These are phyloP conservation scores for Candida chilensis DNA, from an alignment of 805 yeast species.

Conservation along the genomic window DNA sequence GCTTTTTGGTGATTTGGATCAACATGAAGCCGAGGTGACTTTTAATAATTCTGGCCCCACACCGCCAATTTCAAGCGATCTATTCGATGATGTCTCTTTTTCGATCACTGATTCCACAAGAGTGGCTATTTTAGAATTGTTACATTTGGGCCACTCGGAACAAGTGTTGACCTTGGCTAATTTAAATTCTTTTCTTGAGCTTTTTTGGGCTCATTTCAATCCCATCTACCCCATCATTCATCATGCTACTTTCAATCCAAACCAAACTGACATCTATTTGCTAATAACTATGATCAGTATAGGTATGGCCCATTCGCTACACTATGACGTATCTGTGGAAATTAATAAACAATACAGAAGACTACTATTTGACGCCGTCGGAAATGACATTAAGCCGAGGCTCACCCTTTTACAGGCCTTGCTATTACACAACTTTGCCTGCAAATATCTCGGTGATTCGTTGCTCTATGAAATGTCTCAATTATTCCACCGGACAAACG, in stretches of 20 bases:
- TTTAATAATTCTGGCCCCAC: slow-evolving; percentile 1
- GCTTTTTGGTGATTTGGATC: slow-evolving; percentile 9
- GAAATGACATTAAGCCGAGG: slow-evolving; percentile 2
- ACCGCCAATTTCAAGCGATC: slow-evolving; percentile 1
- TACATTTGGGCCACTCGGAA: not conserved
- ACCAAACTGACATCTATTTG: slow-evolving; percentile 4
- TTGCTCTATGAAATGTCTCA: slow-evolving; percentile 7
- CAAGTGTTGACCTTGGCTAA: slow-evolving; percentile 2
- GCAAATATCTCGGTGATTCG: slow-evolving; percentile 11
- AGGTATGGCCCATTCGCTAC: slow-evolving; percentile 9
- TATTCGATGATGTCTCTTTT: slow-evolving; percentile 1
- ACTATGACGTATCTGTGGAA: slow-evolving; percentile 4
- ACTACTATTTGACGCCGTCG: slow-evolving; percentile 5
- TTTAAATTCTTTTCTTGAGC: slow-evolving; percentile 10
- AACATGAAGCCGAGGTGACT: not conserved
- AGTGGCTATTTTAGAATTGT: not conserved
- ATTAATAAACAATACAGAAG: slow-evolving; percentile 10
- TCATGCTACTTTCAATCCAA: slow-evolving; percentile 15
- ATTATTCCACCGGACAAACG: slow-evolving; percentile 11
- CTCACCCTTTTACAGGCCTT: slow-evolving; percentile 12
- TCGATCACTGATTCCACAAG: not conserved
- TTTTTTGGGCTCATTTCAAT: slow-evolving; percentile 25
- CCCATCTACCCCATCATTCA: slow-evolving; percentile 29
- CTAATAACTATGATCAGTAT: slow-evolving; percentile 3
- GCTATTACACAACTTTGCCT: slow-evolving; percentile 11